Evolutionary conservation across 805 yeast genomes (phyloP), one percentile per base, ranked within the genome.

Genomic region (Candida coleopterorum): DNA sequence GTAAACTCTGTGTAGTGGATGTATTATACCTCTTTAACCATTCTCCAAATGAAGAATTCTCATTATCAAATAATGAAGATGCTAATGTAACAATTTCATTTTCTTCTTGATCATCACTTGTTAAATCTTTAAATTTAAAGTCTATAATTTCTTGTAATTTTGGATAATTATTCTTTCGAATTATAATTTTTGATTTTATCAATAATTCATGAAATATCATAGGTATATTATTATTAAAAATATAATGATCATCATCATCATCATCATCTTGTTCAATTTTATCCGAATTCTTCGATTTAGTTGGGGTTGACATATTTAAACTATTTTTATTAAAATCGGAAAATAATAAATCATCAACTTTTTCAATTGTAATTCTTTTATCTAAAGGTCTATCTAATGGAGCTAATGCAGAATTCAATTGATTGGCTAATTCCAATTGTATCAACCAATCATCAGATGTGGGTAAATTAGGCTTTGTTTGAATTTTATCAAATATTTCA

Each of bases 371-470:
- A 45, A 59, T 21, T 38, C 42, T 49, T 41, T 35, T 7, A 27
- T 26, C 17, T 39, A 37, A 18, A 34, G 37, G 42, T 18, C 29
- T 37, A 21, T 38, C 38, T 12, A 47, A 52, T 7, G 68, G 67
- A 4, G 64, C 57, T 44, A 73, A 69, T 0, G 70, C 60, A 2
- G 70, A 63, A 38, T 58, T 54, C 28, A 70, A 52, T 23, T 70
- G 73, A 42, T 68, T 64, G 0, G 78, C 61, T n/a, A 81, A 48
- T 32, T 69, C 72, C 33, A 83, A 52, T 48, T 83, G 90, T 10
- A 70, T 63, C 17, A 74, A 64, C 90, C 94, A 85, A 44, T 79
- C 73, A 22, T 66, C 65, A 6, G 81, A 68, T 1, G 68, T 64
- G 1, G 77, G 73, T 28, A 77, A 60, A 20, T 64, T 53, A 1